Evolutionary conservation across 495 filamentous ascomycete genomes (phyloP), one percentile per base, ranked within the genome.

Genomic region (Penicillium samsonianum): DNA sequence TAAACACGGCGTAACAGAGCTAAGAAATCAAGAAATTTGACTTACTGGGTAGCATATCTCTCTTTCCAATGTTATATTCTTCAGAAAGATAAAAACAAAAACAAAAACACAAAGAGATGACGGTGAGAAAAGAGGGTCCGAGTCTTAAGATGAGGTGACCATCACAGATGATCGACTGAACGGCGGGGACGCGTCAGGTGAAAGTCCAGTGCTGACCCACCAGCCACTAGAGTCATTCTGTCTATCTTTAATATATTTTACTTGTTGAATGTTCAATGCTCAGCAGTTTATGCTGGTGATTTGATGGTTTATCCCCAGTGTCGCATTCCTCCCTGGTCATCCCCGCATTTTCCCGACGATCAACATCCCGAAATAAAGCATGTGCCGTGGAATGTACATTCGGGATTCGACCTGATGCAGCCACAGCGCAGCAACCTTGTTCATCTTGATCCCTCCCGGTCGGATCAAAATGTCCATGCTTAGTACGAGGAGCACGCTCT

Each of bases 171-270:
- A 57, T 60, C 51, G 41, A 35, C 40, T 37, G 8, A 12, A 33
- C 37, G 31, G 38, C 20, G 35, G 38, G 30, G 37, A 31, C 58
- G 53, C 30, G 58, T 61, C 58, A 61, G 58, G 58, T 52, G 58
- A 20, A 42, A 54, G 50, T 28, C 14, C 49, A 30, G n/a, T 20
- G 17, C 45, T 40, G 49, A 52, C 50, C 49, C 49, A 23, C 49
- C 26, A 23, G 17, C 47, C 19, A 26, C 48, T 37, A 6, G 20
- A 3, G 20, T 38, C 49, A 38, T 40, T 19, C 14, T 28, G 33
- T 5, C 7, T 33, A n/a, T 42, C 23, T 55, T 55, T 59, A 43
- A 59, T 49, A 2, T 52, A 41, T 41, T 51, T 19, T 38, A 12
- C 20, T 47, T n/a, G n/a, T n/a, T 45, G 10, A 11, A 17, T 19